Conservation (phyloP, 805 yeast genomes). For the Kodamaea lidongshanica region DNA sequence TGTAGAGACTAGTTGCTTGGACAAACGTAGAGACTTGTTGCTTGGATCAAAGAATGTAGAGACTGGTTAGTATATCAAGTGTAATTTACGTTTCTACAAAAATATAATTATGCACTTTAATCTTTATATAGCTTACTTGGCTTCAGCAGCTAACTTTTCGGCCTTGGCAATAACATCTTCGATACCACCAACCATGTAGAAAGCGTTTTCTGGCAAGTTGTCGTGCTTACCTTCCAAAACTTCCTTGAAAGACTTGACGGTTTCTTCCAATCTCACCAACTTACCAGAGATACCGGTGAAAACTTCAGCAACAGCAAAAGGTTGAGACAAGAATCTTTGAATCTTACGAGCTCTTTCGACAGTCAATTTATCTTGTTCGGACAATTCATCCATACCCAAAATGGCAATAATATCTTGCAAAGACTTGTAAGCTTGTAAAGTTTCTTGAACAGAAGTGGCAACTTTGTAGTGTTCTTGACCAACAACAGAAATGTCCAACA, state of each 20-base stretch:
- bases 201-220: slow-evolving; percentile 97
- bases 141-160: slow-evolving; percentile 95
- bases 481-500: slow-evolving; percentile 93
- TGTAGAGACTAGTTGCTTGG: no score
- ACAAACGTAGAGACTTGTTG: no score
- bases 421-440: slow-evolving; percentile 99
- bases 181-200: slow-evolving; percentile 99
- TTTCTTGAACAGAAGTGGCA: slow-evolving; percentile 94
- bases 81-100: not conserved
- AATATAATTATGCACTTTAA: slow-evolving; percentile 5
- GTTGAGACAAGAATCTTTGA: slow-evolving; percentile 99
- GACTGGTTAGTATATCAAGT: no score
- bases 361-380: slow-evolving; percentile 96
- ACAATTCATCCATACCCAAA: slow-evolving; percentile 99
- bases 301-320: slow-evolving; percentile 99
- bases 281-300: slow-evolving; percentile 99
- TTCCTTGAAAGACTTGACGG: slow-evolving; percentile 90
- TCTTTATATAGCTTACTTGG: slow-evolving; percentile 41
- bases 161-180: slow-evolving; percentile 98
- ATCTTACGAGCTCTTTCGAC: slow-evolving; percentile 99
- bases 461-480: slow-evolving; percentile 98
- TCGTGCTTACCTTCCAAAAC: slow-evolving; percentile 98
- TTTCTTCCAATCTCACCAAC: slow-evolving; percentile 94
- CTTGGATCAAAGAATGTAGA: no score
- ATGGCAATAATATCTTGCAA: slow-evolving; percentile 99